phyloP scores from a whole-genome alignment of 805 yeast species.

The Saccharomycopsis fibuligera region DNA sequence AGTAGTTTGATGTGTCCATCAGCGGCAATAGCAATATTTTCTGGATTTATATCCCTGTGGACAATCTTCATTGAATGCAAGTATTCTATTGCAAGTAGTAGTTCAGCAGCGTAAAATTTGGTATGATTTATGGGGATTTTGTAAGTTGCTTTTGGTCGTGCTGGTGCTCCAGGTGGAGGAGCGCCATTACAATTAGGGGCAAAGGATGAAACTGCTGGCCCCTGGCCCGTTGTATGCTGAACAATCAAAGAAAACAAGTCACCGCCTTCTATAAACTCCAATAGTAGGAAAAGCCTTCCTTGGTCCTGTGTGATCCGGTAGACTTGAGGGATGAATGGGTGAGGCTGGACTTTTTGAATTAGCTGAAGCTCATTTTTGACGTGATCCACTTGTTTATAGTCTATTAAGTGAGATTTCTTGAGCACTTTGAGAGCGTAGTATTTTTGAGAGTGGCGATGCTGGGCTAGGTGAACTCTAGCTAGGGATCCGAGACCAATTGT shows the following conservation, averaged over 20 bases:
- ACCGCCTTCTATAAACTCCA: slow-evolving; percentile 13
- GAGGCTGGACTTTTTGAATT: neutral
- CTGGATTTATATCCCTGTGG: slow-evolving; percentile 77
- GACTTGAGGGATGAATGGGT: slow-evolving; percentile 4
- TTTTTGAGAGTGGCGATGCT: neutral
- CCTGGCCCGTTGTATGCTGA: no score
- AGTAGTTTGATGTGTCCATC: slow-evolving; percentile 43
- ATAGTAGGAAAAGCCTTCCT: slow-evolving; percentile 2
- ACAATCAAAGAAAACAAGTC: slow-evolving; percentile 12
- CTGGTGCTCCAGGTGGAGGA: no score
- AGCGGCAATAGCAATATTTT: slow-evolving; percentile 51
- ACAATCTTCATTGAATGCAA: slow-evolving; percentile 65
- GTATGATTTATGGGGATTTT: neutral
- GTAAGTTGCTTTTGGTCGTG: neutral
- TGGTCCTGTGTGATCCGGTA: slow-evolving; percentile 4
- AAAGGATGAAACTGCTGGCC: no score
- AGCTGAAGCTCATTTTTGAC: slow-evolving; percentile 9
- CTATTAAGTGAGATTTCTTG: neutral
- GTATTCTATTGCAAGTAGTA: slow-evolving; percentile 30
- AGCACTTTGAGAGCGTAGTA: slow-evolving; percentile 11
- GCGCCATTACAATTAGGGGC: no score
- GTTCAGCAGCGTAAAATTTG: slow-evolving; percentile 8
- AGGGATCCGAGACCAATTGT: slow-evolving; percentile 16
- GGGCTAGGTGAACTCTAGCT: slow-evolving; percentile 13
- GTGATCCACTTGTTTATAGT: slow-evolving; percentile 7